Base-by-base conservation (phyloP, 108 stramenopile genomes). In the Nannochloropsis gaditana region DNA sequence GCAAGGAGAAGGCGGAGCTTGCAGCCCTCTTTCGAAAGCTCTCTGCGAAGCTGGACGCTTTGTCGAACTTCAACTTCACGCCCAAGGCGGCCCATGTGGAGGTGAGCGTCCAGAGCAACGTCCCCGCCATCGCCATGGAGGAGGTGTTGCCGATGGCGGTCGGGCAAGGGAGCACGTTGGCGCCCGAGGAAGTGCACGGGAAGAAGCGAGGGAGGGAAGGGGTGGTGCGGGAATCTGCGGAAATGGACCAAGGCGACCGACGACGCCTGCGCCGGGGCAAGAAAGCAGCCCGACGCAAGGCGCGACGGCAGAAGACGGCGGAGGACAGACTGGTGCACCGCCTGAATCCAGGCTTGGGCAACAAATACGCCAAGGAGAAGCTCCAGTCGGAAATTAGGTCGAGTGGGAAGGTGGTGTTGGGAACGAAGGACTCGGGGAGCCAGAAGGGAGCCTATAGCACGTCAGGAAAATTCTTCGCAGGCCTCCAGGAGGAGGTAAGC, bases 51-150 rank as follows among this genome's bases (percentile, higher is more conserved):
- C 92, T 99, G 44, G 98, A 99, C 90, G 95, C 96, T 6, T 85
- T 99, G 86, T 97, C 96, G 11, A 97, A 98, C 88, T 99, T 97
- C 92, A 95, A 99, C 92, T 99, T 96, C 89, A 94, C 95, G 9
- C 98, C 98, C 5, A 92, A 96, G 47, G 95, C 96, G 9, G 91
- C 95, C 11, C 96, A 97, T 87, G 95, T 95, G 9, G 95, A 94
- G 83, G 93, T 96, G 9, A 84, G 91, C 47, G 82, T 93, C n/a
- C 86, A 90, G 45, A 91, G 91, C 43, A 90, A 90, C 82, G 92
- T 93, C 1, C 95, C 95, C 19, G 96, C 98, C 9, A 97, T 98
- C 85, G 96, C 96, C 9, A 96, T 98, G 96, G 98, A 98, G 86
- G 98, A 98, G 88, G 97, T 95, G 2, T 73, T 97, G 86, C 98